phyloP scores from a whole-genome alignment of 1,284 basidiomycete genomes.

The Rugiboletus extremiorientalis region DNA sequence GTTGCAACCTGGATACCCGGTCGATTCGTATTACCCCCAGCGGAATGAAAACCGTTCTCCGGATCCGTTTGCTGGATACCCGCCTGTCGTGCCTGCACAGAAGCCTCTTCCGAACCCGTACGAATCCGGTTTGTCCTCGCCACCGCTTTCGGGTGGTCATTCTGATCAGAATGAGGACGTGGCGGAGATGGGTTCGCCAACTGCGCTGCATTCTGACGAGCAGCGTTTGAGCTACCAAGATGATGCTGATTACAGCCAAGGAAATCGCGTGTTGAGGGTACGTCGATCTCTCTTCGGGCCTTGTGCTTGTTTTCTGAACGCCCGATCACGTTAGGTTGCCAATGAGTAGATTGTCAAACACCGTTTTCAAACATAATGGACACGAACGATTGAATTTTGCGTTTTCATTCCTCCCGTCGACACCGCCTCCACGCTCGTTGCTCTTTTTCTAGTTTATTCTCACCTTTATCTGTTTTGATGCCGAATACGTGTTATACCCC shows the following conservation, averaged over 20 bases:
- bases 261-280: conserved; percentile 30
- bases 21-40: conserved; percentile 26
- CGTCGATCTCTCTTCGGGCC: conserved; percentile 1
- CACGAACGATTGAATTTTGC: conserved; percentile 4
- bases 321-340: conserved; percentile 5
- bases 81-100: conserved; percentile 13
- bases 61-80: conserved; percentile 33
- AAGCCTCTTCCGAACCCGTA: conserved; percentile 30
- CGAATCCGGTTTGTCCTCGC: not conserved
- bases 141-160: conserved; percentile 14
- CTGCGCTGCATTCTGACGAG: conserved; percentile 17
- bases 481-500: not conserved
- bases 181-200: conserved; percentile 7
- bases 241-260: conserved; percentile 30
- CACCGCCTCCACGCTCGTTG: not conserved
- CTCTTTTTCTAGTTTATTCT: too few species aligned
- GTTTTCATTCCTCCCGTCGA: too few species aligned
- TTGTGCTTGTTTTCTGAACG: not conserved
- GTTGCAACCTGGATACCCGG: conserved; percentile 28
- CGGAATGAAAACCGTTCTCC: conserved; percentile 15
- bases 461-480: not conserved
- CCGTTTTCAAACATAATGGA: not conserved
- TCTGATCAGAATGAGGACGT: conserved; percentile 16
- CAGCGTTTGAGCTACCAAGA: conserved; percentile 32
- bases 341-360: conserved; percentile 12